A percentile compares a stretch with the other conserved stretches of the same genome.
phyloP scores from a whole-genome alignment of 768 basidiomycete species.

The Nidula microcarpa region DNA sequence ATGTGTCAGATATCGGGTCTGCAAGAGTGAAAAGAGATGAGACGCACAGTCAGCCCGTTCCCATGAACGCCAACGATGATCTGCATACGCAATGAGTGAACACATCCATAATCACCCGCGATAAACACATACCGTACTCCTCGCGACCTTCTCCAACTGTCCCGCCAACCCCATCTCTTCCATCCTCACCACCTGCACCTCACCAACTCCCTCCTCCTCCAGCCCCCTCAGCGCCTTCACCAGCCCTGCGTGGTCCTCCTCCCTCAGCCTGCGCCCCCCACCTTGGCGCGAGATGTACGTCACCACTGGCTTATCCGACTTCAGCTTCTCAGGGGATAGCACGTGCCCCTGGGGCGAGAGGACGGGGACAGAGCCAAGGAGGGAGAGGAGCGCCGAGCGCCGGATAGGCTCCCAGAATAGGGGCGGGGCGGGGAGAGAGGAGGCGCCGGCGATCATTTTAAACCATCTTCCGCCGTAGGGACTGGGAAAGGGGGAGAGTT shows the following conservation, averaged over 20 bases:
- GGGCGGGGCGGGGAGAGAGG: constrained; percentile 21
- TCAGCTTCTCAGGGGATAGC: background rate
- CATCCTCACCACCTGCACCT: constrained; percentile 14
- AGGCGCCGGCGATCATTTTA: constrained; percentile 19
- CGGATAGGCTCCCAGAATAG: constrained; percentile 32
- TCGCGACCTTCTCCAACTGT: constrained; percentile 15
- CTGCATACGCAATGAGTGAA: constrained; percentile 15
- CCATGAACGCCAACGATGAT: constrained; percentile 40
- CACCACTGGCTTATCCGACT: background rate
- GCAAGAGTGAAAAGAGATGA: background rate
- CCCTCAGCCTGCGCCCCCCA: constrained; percentile 8
- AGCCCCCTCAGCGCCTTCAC: constrained; percentile 15
- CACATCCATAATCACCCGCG: background rate
- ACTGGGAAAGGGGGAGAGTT: background rate
- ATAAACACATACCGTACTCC: constrained; percentile 9
- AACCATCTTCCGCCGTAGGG: background rate
- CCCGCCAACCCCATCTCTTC: constrained; percentile 14
- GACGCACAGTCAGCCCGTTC: constrained; percentile 49
- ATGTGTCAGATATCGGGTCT: background rate
- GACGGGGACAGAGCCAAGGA: constrained; percentile 20
- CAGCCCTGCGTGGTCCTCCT: constrained; percentile 15
- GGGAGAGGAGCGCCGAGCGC: constrained; percentile 18
- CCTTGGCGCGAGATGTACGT: constrained; percentile 4
- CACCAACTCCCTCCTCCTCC: constrained; percentile 16
- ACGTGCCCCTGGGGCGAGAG: background rate